These are phyloP conservation scores for Trichoderma gracile DNA, from an alignment of 2,329 filamentous ascomycete genomes.

Conservation along the genomic window DNA sequence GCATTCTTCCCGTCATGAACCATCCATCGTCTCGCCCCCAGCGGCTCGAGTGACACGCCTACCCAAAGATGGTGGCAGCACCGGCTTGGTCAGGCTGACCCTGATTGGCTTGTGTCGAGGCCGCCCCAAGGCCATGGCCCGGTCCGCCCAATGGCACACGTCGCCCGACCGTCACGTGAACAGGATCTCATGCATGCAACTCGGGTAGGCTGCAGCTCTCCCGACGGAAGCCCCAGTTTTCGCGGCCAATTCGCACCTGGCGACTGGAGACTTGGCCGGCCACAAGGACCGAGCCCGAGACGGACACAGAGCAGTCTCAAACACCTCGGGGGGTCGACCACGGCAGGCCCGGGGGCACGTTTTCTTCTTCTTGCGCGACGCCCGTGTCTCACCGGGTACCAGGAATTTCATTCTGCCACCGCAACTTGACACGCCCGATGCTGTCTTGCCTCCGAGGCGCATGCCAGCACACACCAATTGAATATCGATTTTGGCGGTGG, in stretches of 20 bases:
- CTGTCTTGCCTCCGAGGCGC: not conserved
- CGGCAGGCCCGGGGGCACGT: conserved; percentile 2
- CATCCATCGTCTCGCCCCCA: conserved; percentile 8
- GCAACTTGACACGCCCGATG: not conserved
- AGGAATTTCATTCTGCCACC: not conserved
- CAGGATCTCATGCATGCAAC: conserved; percentile 37
- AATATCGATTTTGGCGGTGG: not conserved
- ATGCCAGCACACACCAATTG: not conserved
- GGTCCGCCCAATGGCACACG: conserved; percentile 45
- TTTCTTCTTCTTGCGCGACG: not conserved
- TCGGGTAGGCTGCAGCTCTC: conserved; percentile 39
- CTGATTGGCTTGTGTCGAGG: conserved; percentile 32
- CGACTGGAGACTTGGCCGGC: conserved; percentile 18
- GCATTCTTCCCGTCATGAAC: not conserved
- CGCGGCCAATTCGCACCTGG: conserved; percentile 22
- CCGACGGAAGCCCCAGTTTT: conserved; percentile 37
- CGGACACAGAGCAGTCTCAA: conserved; percentile 4
- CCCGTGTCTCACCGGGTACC: conserved; percentile 15
- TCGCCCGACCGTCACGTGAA: conserved; percentile 40
- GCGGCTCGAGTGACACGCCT: not conserved
- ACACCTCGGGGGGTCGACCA: not conserved
- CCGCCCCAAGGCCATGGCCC: conserved; percentile 35
- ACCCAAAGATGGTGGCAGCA: conserved; percentile 12
- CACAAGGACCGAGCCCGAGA: conserved; percentile 13
- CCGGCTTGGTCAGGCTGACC: not conserved